Evolutionary conservation across 1,284 basidiomycete species (phyloP).

Genomic region (Abortiporus biennis): DNA sequence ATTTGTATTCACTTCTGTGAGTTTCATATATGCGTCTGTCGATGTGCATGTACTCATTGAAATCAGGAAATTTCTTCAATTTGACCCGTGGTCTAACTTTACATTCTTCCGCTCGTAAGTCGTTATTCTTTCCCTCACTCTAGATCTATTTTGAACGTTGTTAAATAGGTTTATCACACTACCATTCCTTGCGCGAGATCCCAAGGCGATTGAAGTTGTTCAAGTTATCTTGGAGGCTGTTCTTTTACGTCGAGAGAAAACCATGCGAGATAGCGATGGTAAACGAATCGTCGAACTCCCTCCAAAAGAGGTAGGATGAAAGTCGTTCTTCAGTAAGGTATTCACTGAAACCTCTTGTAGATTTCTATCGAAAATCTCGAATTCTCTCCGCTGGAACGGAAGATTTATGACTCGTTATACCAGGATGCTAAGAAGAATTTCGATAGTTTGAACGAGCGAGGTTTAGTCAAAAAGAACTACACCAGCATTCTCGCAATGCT

Average conservation of each 20-base stretch:
- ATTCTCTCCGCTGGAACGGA: conserved; percentile 73
- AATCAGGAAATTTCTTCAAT: conserved; percentile 80
- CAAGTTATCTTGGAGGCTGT: conserved; percentile 90
- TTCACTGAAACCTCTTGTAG: conserved; percentile 26
- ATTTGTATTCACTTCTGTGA: conserved; percentile 84
- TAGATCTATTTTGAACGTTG: not conserved
- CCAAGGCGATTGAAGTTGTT: conserved; percentile 88
- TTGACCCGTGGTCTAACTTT: conserved; percentile 89
- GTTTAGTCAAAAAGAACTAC: conserved; percentile 79
- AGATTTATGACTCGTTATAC: conserved; percentile 79
- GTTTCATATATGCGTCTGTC: conserved; percentile 18
- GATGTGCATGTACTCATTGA: not conserved
- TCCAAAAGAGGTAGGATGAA: conserved; percentile 69
- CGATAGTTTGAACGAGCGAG: conserved; percentile 71
- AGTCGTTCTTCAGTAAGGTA: too few species aligned
- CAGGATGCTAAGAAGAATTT: conserved; percentile 63
- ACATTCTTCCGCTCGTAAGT: conserved; percentile 81
- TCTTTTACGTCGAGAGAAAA: conserved; percentile 91
- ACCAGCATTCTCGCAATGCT: conserved; percentile 89
- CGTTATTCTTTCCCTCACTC: not conserved
- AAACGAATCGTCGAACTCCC: conserved; percentile 88
- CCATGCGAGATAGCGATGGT: conserved; percentile 86
- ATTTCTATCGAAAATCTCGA: conserved; percentile 63
- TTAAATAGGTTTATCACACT: conserved; percentile 73
- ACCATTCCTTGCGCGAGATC: conserved; percentile 83